Base-by-base conservation (phyloP, 1,284 basidiomycete species). In the Tylopilus sp. region DNA sequence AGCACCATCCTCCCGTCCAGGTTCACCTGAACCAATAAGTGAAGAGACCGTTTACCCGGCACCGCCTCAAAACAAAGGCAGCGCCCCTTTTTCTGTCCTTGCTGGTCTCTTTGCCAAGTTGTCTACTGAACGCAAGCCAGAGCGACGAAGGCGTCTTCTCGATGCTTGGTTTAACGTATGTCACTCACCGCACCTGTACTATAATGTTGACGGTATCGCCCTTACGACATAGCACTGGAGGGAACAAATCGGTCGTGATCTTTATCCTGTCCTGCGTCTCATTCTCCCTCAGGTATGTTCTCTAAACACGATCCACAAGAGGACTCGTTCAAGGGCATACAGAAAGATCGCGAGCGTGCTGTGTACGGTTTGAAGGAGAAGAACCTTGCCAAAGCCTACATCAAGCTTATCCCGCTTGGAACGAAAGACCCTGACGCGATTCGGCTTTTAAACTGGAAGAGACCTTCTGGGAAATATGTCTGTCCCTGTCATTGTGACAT, bases 301-400 rank as follows among this genome's bases (percentile, higher is more conserved):
- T 13, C 9, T 22, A 44, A 47, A 33, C 19, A 57, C 47, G 26
- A 9, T 26, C 8, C 26, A 15, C 32, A 39, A 32, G 26, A 8
- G 0, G 6, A 33, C 32, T 49, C 33, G 58, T 59, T 65, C 38
- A 68, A 39, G 32, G 53, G 19, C 57, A 26, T 53, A 67, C 76
- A 98, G 95, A 93, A 95, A 87, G 96, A 98, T 77, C 87, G 92
- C 44, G 95, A 97, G 69, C 89, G 96, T 58, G 87, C 94, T 0
- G 91, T 95, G 0, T 98, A 98, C 79, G 94, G 94, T 13, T 79
- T 97, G 68, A 98, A 98, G 77, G 97, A 98, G 81, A 92, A 93
- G 79, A 93, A 93, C 73, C 82, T 98, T 4, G 95, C 95, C 4
- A 96, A 95, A 79, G 90, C 89, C 15, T 97, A 96, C 76, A 95